phyloP scores from a whole-genome alignment of 176 grass and related monocot species.

The Zoysia pacifica region DNA sequence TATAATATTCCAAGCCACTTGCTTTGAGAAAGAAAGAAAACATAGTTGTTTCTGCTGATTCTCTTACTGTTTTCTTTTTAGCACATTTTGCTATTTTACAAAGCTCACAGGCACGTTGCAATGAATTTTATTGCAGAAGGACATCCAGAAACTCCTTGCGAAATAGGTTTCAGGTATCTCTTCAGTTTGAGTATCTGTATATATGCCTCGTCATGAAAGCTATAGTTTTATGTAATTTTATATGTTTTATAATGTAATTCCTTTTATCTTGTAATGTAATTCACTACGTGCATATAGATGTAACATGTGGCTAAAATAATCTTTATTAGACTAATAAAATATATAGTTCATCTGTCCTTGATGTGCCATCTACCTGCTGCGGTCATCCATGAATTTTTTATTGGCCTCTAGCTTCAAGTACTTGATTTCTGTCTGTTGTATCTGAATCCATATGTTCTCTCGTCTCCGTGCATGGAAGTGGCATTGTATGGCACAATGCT shows the following conservation, averaged over 20 bases:
- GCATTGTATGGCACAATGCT: background rate
- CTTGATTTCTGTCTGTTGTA: background rate
- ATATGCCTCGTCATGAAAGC: slow-evolving; percentile 12
- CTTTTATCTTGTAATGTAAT: slow-evolving; percentile 33
- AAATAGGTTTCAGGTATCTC: slow-evolving; percentile 43
- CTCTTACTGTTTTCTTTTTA: slow-evolving; percentile 2
- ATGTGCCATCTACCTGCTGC: background rate
- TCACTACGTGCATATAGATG: slow-evolving; percentile 10
- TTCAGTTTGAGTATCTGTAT: slow-evolving; percentile 43
- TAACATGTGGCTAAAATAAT: slow-evolving; percentile 28
- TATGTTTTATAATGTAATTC: background rate
- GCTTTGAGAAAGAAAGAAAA: background rate
- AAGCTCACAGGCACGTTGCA: slow-evolving; percentile 21
- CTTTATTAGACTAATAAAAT: background rate
- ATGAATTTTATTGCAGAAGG: slow-evolving; percentile 68
- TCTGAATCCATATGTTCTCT: background rate
- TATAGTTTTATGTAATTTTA: slow-evolving; percentile 32
- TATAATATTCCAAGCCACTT: slow-evolving; percentile 13
- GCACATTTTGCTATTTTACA: slow-evolving; percentile 2
- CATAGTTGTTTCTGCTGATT: background rate
- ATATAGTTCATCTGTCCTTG: background rate
- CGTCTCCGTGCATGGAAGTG: background rate
- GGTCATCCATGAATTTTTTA: background rate
- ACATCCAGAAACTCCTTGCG: slow-evolving; percentile 78
- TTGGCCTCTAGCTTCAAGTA: background rate